phyloP scores from a whole-genome alignment of 2,329 filamentous ascomycete species.

The Aspergillus brunneoviolaceus region DNA sequence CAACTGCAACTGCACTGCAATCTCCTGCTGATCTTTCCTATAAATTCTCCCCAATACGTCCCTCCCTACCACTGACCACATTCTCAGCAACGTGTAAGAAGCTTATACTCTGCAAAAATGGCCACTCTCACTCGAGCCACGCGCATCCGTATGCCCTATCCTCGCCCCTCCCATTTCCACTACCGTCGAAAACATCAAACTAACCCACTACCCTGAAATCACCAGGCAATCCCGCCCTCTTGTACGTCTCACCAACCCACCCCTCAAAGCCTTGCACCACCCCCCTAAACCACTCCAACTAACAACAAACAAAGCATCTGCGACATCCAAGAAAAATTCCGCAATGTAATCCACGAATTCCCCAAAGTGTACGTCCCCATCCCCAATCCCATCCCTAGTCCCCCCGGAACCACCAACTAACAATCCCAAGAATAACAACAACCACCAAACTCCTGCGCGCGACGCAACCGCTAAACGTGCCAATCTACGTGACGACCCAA shows the following conservation, averaged over 20 bases:
- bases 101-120: conserved; percentile 11
- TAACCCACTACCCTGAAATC: conserved; percentile 11
- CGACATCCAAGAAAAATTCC: conserved; percentile 93
- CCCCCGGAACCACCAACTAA: background rate
- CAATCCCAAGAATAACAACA: conserved; percentile 57
- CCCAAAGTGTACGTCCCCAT: conserved; percentile 65
- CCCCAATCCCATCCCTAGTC: background rate
- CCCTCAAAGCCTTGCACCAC: no score
- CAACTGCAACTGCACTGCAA: background rate
- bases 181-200: background rate
- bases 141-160: conserved; percentile 29
- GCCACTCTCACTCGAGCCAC: conserved; percentile 21
- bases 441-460: conserved; percentile 68
- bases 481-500: conserved; percentile 84
- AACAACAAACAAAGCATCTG: conserved; percentile 64
- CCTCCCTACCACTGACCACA: no score
- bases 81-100: no score
- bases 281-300: background rate
- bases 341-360: conserved; percentile 78
- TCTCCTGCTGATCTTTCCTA: background rate
- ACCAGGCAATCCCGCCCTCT: conserved; percentile 48
- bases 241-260: conserved; percentile 34
- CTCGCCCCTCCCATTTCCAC: background rate
- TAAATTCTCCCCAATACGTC: no score
- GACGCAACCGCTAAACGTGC: conserved; percentile 56